Conservation (phyloP, 1,139 yeast species). For the Kurtzmaniella quercitrusa region DNA sequence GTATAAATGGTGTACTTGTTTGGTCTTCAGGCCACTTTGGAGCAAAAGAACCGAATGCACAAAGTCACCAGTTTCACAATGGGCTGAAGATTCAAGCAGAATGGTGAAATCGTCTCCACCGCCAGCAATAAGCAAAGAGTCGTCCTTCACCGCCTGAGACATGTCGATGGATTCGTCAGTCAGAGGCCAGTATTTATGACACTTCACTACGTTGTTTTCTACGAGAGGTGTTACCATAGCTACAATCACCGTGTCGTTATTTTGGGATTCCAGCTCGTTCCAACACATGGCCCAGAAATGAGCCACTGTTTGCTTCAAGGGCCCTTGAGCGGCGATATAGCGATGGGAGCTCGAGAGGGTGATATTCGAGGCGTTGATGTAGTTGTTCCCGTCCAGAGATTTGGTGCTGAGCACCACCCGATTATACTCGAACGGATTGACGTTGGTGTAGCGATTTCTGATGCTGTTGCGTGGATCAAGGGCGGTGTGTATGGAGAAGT, state of each 20-base stretch:
- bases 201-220: conserved; percentile 60
- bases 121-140: conserved; percentile 21
- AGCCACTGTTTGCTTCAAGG: conserved; percentile 52
- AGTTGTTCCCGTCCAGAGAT: conserved; percentile 20
- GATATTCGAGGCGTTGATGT: conserved; percentile 42
- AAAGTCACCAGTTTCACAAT: conserved; percentile 21
- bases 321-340: conserved; percentile 55
- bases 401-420: conserved; percentile 28
- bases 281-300: conserved; percentile 90
- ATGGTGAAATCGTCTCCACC: conserved; percentile 16
- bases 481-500: conserved; percentile 12
- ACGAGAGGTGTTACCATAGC: conserved; percentile 84
- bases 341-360: conserved; percentile 12
- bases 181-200: conserved; percentile 73
- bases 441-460: conserved; percentile 41
- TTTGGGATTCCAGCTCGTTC: conserved; percentile 34
- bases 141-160: conserved; percentile 13
- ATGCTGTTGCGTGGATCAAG: conserved; percentile 12
- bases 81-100: conserved; percentile 15
- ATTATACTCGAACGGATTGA: conserved; percentile 38
- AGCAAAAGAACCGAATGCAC: conserved; percentile 27
- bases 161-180: conserved; percentile 18
- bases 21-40: conserved; percentile 17
- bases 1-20: conserved; percentile 48
- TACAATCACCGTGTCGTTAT: conserved; percentile 47